Percentiles rank a stretch among this genome's conserved stretches.
Evolutionary conservation across 2,329 filamentous ascomycete species (phyloP).

Genomic region (Penicillium occitanis): DNA sequence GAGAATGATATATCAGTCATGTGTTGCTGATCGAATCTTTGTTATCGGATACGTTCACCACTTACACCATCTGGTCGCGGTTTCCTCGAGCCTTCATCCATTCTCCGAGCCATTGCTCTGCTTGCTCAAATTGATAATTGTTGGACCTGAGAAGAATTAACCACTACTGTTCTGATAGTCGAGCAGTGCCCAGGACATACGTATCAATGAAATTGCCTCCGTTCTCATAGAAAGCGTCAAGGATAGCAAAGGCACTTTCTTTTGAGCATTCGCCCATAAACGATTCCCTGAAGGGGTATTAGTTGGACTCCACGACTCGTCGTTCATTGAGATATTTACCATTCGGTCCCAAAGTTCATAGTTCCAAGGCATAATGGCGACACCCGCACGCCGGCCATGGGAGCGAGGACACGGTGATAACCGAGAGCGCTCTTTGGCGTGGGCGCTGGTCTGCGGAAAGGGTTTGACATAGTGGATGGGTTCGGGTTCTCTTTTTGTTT

Average conservation of each 20-base stretch:
- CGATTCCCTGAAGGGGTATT: slow-evolving; percentile 29
- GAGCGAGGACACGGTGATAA: slow-evolving; percentile 65
- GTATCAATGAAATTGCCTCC: slow-evolving; percentile 76
- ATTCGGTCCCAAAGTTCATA: slow-evolving; percentile 40
- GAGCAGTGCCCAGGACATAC: slow-evolving; percentile 14
- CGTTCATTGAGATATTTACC: slow-evolving; percentile 28
- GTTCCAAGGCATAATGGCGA: slow-evolving; percentile 55
- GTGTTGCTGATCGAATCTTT: neutral
- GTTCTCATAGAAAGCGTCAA: slow-evolving; percentile 65
- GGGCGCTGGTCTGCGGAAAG: slow-evolving; percentile 2
- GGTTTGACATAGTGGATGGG: neutral
- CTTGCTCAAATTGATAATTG: slow-evolving; percentile 65
- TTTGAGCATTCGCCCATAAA: slow-evolving; percentile 66
- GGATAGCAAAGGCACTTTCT: slow-evolving; percentile 60
- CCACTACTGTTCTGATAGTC: neutral
- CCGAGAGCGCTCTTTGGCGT: slow-evolving; percentile 57
- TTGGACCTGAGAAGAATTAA: slow-evolving; percentile 45
- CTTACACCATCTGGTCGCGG: slow-evolving; percentile 63
- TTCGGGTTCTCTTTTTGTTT: neutral
- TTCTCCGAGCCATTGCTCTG: slow-evolving; percentile 66
- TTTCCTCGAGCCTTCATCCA: slow-evolving; percentile 66
- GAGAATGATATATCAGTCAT: neutral
- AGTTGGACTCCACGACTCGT: neutral
- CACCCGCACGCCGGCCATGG: slow-evolving; percentile 64
- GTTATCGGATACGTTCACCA: neutral